phyloP scores from a whole-genome alignment of 306 rosid genomes.

The Mimosa bimucronata region DNA sequence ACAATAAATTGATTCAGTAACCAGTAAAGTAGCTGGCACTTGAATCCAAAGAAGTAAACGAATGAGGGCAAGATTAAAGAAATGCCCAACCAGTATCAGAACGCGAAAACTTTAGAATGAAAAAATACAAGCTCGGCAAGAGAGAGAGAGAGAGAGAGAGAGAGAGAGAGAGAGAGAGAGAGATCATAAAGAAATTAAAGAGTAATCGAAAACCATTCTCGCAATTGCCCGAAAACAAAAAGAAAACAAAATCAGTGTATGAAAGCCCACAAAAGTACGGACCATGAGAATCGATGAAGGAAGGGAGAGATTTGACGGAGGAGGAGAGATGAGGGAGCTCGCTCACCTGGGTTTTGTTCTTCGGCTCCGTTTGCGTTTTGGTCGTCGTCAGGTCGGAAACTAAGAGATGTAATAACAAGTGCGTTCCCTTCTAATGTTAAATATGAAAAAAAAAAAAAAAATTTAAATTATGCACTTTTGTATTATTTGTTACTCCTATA shows the following conservation, averaged over 20 bases:
- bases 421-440: neutral
- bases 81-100: conserved; percentile 2
- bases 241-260: neutral
- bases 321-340: neutral
- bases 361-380: conserved; percentile 21
- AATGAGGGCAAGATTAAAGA: too few relatives aligned
- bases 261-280: neutral
- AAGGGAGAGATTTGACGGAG: neutral
- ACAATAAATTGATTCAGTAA: too few relatives aligned
- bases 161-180: too few relatives aligned
- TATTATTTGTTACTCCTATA: too few relatives aligned
- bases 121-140: neutral
- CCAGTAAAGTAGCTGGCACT: too few relatives aligned
- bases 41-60: too few relatives aligned
- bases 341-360: conserved; percentile 19
- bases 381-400: conserved; percentile 7
- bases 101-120: neutral
- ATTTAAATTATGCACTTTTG: too few relatives aligned
- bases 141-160: neutral
- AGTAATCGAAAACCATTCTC: conserved; percentile 10
- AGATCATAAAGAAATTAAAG: neutral
- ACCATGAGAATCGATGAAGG: neutral
- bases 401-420: neutral
- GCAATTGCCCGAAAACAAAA: too few relatives aligned
- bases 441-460: too few relatives aligned